A percentile compares a stretch with the other conserved stretches of the same genome.
Conservation (phyloP, 179 eudicot genomes). For the Sideroxylon spinosum region DNA sequence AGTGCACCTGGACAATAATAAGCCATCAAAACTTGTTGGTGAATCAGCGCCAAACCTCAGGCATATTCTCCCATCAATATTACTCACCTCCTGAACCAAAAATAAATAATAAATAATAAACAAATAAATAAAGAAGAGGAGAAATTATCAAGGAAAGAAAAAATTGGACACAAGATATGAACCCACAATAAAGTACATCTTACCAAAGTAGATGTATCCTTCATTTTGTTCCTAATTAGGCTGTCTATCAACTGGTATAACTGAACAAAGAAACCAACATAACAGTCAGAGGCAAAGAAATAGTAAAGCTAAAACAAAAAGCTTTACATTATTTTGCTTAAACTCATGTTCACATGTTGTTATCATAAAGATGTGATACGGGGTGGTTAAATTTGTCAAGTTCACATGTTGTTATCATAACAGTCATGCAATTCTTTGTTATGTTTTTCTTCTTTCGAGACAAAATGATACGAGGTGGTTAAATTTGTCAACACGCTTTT, state of each 20-base stretch:
- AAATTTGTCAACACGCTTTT: neutral
- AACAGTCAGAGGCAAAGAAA: constrained; percentile 5
- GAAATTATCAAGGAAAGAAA: constrained; percentile 10
- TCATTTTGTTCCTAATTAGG: constrained; percentile 48
- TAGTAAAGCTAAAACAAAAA: neutral
- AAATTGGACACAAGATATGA: constrained; percentile 12
- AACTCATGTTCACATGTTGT: neutral
- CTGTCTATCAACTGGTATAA: constrained; percentile 64
- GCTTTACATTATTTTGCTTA: neutral
- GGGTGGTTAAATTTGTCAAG: too few species aligned
- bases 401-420: neutral
- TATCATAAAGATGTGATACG: neutral
- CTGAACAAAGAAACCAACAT: constrained; percentile 36
- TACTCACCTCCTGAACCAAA: constrained; percentile 64
- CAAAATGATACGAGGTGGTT: neutral
- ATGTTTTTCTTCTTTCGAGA: neutral
- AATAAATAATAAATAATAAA: too few species aligned
- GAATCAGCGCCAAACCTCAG: constrained; percentile 53
- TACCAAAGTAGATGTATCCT: constrained; percentile 53
- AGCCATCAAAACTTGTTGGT: constrained; percentile 55
- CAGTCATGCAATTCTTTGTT: neutral
- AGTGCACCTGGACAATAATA: constrained; percentile 72
- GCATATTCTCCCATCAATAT: constrained; percentile 87
- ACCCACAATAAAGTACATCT: constrained; percentile 23
- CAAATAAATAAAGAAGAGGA: too few species aligned